A percentile compares a stretch with the other conserved stretches of the same genome.
Conservation (phyloP, 768 basidiomycete species). For the Hygrocybe coccinea region DNA sequence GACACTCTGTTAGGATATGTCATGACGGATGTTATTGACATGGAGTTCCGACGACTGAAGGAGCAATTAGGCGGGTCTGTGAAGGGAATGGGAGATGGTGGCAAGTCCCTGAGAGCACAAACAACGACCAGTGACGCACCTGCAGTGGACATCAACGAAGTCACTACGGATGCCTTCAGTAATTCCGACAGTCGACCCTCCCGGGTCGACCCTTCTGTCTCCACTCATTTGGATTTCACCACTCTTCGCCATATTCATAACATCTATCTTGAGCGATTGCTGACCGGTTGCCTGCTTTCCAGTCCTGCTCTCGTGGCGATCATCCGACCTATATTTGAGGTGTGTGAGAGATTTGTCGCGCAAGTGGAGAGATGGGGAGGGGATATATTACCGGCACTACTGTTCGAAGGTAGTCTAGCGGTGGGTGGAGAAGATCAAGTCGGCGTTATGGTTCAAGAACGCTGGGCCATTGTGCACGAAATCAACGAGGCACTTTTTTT, state of each 20-base stretch:
- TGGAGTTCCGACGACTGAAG: conserved; percentile 72
- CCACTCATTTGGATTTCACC: conserved; percentile 71
- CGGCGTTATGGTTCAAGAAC: conserved; percentile 68
- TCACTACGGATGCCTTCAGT: neutral
- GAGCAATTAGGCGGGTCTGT: conserved; percentile 43
- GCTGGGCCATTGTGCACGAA: conserved; percentile 62
- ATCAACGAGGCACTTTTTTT: conserved; percentile 62
- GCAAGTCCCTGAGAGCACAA: neutral
- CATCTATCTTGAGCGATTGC: conserved; percentile 71
- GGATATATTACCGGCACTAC: conserved; percentile 76
- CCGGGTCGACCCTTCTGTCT: conserved; percentile 19
- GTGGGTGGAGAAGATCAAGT: conserved; percentile 53
- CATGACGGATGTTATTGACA: conserved; percentile 86
- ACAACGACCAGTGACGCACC: conserved; percentile 2
- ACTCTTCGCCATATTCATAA: conserved; percentile 79
- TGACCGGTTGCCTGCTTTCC: conserved; percentile 74
- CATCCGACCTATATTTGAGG: conserved; percentile 69
- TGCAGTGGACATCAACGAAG: neutral
- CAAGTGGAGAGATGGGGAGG: conserved; percentile 91
- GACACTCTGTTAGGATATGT: conserved; percentile 79
- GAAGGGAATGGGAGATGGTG: conserved; percentile 10
- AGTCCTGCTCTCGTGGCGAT: conserved; percentile 58
- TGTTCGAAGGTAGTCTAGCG: conserved; percentile 71
- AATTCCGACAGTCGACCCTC: neutral
- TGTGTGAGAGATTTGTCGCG: conserved; percentile 83